These are phyloP conservation scores for Carpinus fangiana DNA, from an alignment of 306 rosid genomes.

Conservation along the genomic window DNA sequence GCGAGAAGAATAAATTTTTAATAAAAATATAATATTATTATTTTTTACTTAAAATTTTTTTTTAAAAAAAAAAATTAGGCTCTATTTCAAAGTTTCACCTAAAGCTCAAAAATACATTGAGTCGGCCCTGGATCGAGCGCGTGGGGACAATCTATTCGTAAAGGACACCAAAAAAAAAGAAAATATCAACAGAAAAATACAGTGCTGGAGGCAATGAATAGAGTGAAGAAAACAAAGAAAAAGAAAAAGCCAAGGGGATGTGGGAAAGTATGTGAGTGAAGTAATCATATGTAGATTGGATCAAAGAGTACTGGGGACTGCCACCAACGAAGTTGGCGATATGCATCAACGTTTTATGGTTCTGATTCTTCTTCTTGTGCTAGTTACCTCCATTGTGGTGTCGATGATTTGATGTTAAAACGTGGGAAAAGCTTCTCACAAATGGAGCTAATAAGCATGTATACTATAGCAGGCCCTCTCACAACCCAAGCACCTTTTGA, in stretches of 20 bases:
- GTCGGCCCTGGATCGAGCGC: neutral
- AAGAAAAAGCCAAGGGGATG: neutral
- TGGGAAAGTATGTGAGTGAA: neutral
- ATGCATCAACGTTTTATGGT: conserved; percentile 16
- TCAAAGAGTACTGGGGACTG: conserved; percentile 17
- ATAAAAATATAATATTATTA: too few relatives aligned
- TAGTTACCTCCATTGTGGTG: conserved; percentile 5
- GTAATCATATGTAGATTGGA: neutral
- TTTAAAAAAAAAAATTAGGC: too few relatives aligned
- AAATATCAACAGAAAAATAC: conserved; percentile 11
- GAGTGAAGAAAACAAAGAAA: neutral
- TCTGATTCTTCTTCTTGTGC: neutral
- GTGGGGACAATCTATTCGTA: conserved; percentile 3
- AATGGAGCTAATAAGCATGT: too few relatives aligned
- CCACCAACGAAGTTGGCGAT: conserved; percentile 22
- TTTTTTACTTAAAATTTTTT: too few relatives aligned
- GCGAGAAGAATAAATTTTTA: too few relatives aligned
- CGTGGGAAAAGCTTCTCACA: neutral
- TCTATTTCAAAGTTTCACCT: too few relatives aligned
- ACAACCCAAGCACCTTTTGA: neutral
- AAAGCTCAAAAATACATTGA: too few relatives aligned
- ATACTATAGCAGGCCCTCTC: too few relatives aligned
- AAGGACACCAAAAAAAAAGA: conserved; percentile 5
- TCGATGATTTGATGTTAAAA: conserved; percentile 1
- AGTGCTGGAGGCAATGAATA: conserved; percentile 21